Conservation (phyloP, 352 stramenopile species). For the Phytophthora fragariae region DNA sequence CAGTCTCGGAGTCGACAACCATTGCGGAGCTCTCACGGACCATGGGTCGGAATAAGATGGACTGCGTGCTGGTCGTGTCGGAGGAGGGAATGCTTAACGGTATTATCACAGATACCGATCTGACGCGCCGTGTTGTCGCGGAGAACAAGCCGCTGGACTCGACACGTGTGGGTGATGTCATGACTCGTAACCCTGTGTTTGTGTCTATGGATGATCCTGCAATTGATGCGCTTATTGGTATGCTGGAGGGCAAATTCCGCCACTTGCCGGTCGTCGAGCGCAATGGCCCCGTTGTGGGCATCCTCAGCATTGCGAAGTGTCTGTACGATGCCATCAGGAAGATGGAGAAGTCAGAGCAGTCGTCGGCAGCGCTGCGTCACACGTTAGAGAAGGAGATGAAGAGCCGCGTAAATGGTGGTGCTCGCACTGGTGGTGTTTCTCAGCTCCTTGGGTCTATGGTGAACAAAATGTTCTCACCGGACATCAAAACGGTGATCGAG, state of each 20-base stretch:
- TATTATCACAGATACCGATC: conserved; percentile 96
- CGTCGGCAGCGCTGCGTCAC: conserved; percentile 74
- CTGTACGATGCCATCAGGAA: conserved; percentile 98
- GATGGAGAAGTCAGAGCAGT: conserved; percentile 94
- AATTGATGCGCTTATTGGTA: conserved; percentile 85
- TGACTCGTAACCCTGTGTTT: conserved; percentile 88
- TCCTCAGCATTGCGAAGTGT: conserved; percentile 99
- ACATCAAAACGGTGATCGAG: conserved; percentile 87
- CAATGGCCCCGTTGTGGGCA: conserved; percentile 91
- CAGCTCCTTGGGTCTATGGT: conserved; percentile 86
- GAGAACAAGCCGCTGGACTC: conserved; percentile 78
- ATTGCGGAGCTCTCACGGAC: conserved; percentile 89
- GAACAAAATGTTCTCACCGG: conserved; percentile 88
- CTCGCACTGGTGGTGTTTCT: conserved; percentile 56
- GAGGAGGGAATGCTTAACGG: conserved; percentile 90
- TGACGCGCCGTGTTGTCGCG: conserved; percentile 85
- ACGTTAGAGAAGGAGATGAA: conserved; percentile 85
- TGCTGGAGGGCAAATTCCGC: conserved; percentile 91
- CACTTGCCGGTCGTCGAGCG: conserved; percentile 87
- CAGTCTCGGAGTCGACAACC: conserved; percentile 75
- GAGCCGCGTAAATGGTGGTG: conserved; percentile 39
- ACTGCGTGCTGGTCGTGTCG: conserved; percentile 94
- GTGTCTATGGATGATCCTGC: conserved; percentile 84
- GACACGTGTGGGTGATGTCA: conserved; percentile 78
- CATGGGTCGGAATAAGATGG: conserved; percentile 91